phyloP scores from a whole-genome alignment of 2,329 filamentous ascomycete species.

The Elsinoe batatas region DNA sequence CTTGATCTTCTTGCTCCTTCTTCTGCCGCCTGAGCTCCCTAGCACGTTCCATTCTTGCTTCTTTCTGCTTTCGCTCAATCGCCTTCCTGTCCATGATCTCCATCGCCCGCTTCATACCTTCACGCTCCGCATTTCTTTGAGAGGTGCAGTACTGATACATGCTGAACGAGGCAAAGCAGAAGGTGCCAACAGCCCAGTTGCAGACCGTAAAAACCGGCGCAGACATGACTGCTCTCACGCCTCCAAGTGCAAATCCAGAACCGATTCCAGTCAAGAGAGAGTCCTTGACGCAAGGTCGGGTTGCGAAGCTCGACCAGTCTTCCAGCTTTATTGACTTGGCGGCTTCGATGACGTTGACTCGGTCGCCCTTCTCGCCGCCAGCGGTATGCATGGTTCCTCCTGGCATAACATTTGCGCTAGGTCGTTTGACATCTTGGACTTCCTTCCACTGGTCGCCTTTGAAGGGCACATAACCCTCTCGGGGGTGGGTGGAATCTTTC shows the following conservation, averaged over 20 bases:
- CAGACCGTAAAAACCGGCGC: slow-evolving; percentile 56
- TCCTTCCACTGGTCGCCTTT: slow-evolving; percentile 27
- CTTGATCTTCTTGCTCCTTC: slow-evolving; percentile 35
- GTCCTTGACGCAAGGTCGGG: slow-evolving; percentile 74
- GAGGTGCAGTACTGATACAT: slow-evolving; percentile 81
- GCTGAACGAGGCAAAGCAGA: slow-evolving; percentile 57
- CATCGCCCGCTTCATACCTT: slow-evolving; percentile 75
- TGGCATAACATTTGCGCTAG: slow-evolving; percentile 44
- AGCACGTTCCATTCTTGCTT: slow-evolving; percentile 33
- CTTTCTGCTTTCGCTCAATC: slow-evolving; percentile 46
- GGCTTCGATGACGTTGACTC: slow-evolving; percentile 42
- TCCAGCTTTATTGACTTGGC: slow-evolving; percentile 56
- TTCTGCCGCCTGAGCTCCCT: slow-evolving; percentile 32
- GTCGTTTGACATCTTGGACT: slow-evolving; percentile 20
- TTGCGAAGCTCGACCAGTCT: slow-evolving; percentile 64
- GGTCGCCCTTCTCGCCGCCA: slow-evolving; percentile 52
- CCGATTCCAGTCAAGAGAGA: slow-evolving; percentile 76
- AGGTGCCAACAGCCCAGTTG: slow-evolving; percentile 78
- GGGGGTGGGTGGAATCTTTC: slow-evolving; percentile 25
- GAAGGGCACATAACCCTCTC: slow-evolving; percentile 23
- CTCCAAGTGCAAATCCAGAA: slow-evolving; percentile 65
- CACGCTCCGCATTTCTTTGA: slow-evolving; percentile 61
- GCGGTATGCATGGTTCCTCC: slow-evolving; percentile 50
- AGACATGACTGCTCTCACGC: slow-evolving; percentile 58
- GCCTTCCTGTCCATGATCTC: slow-evolving; percentile 71